These are phyloP conservation scores for Oryza glaberrima DNA, from an alignment of 176 grass and related monocot genomes.

Conservation along the genomic window DNA sequence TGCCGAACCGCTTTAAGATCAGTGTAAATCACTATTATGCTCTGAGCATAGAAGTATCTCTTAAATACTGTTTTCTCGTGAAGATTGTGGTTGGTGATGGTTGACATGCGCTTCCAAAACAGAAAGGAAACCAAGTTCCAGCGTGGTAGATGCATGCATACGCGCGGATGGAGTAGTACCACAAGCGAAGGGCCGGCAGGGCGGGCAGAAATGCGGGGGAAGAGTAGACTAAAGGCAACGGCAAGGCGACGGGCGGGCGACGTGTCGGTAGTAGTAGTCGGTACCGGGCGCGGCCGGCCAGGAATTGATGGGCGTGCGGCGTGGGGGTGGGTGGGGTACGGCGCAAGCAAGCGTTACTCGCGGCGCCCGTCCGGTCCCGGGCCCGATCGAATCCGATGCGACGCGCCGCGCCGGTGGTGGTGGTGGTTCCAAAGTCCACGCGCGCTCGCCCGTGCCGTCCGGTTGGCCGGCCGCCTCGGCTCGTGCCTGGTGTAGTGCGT, in stretches of 20 bases:
- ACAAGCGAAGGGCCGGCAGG: not conserved
- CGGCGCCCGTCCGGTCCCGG: not conserved
- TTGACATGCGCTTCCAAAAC: not conserved
- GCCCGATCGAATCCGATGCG: not conserved
- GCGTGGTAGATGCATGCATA: too few species aligned
- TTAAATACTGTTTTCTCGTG: not conserved
- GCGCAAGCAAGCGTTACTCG: slow-evolving; percentile 32
- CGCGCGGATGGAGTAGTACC: not conserved
- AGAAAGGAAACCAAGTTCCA: too few species aligned
- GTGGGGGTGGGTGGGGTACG: not conserved
- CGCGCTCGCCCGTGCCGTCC: not conserved
- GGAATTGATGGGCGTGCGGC: slow-evolving; percentile 29
- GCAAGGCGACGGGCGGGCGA: not conserved
- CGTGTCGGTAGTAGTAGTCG: slow-evolving; percentile 12
- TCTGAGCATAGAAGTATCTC: not conserved
- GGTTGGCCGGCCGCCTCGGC: slow-evolving; percentile 17
- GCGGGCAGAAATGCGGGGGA: slow-evolving; percentile 11
- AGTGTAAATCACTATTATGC: too few species aligned
- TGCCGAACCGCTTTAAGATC: too few species aligned
- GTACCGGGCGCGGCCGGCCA: slow-evolving; percentile 11
- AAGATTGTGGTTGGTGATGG: not conserved
- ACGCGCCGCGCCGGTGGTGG: not conserved
- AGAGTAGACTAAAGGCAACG: slow-evolving; percentile 10
- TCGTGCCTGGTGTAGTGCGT: slow-evolving; percentile 25
- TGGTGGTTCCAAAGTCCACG: slow-evolving; percentile 44